These are phyloP conservation scores for Lactarius quietus DNA, from an alignment of 768 basidiomycete genomes.

Conservation along the genomic window DNA sequence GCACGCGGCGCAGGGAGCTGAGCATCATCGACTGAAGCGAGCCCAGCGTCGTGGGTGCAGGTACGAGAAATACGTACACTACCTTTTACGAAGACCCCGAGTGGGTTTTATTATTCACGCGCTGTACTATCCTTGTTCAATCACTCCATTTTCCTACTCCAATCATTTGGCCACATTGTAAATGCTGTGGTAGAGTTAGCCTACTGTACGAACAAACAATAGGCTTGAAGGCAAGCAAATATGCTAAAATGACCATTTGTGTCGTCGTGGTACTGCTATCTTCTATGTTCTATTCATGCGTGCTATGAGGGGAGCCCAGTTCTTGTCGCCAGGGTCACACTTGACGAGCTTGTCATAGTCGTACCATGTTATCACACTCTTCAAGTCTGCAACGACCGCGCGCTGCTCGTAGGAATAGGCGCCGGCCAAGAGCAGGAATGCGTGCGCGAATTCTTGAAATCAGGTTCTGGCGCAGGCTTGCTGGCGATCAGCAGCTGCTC, in stretches of 20 bases:
- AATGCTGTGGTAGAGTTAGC: constrained; percentile 15
- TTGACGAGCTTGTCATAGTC: constrained; percentile 67
- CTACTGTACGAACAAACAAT: constrained; percentile 20
- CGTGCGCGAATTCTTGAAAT: constrained; percentile 28
- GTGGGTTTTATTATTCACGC: constrained; percentile 3
- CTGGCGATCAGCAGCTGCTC: constrained; percentile 63
- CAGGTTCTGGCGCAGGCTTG: constrained; percentile 38
- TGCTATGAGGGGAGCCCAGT: constrained; percentile 35
- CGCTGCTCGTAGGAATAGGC: constrained; percentile 65
- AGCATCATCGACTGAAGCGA: constrained; percentile 64
- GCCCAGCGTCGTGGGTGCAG: neutral
- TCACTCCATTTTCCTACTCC: neutral
- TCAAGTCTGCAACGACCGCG: constrained; percentile 60
- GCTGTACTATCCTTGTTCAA: neutral
- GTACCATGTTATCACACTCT: constrained; percentile 71
- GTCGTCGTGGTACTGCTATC: neutral
- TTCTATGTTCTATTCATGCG: constrained; percentile 24
- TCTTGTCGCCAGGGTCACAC: constrained; percentile 54
- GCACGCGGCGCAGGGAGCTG: constrained; percentile 71
- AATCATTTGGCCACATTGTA: constrained; percentile 2
- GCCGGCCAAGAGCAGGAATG: constrained; percentile 51
- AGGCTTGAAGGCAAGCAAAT: neutral
- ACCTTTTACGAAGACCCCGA: neutral
- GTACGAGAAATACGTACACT: constrained; percentile 1
- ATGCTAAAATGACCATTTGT: neutral